Conservation (phyloP, 257 asterid species). For the Mitragyna speciosa region DNA sequence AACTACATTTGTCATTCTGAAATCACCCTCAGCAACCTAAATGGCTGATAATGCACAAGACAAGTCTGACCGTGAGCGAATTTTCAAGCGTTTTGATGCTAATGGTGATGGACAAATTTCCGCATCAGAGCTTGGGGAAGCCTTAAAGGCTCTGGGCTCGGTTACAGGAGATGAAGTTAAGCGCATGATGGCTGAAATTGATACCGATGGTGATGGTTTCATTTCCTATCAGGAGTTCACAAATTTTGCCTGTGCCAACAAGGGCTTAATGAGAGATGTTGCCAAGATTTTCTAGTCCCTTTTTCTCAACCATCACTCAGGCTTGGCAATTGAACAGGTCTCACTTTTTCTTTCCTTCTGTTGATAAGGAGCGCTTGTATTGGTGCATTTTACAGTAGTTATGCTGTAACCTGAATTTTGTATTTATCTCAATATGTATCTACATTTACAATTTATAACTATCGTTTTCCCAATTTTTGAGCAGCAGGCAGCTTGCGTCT, state of each 20-base stretch:
- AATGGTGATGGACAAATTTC: slow-evolving; percentile 91
- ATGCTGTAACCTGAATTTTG: slow-evolving; percentile 2
- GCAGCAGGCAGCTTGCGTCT: slow-evolving; percentile 6
- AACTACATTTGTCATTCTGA: background rate
- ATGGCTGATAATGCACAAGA: slow-evolving; percentile 75
- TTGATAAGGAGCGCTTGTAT: background rate
- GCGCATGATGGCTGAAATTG: slow-evolving; percentile 83
- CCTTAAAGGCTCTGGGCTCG: slow-evolving; percentile 66
- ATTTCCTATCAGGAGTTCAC: slow-evolving; percentile 68
- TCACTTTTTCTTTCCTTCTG: background rate
- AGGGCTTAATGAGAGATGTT: slow-evolving; percentile 71
- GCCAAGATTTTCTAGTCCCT: slow-evolving; percentile 63
- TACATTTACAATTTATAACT: background rate
- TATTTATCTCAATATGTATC: background rate
- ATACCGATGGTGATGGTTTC: slow-evolving; percentile 76
- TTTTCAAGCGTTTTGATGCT: slow-evolving; percentile 75
- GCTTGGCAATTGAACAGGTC: background rate
- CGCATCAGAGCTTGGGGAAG: slow-evolving; percentile 68
- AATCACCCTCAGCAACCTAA: slow-evolving; percentile 12
- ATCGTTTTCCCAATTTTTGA: background rate
- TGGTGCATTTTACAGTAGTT: background rate
- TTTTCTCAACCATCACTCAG: background rate
- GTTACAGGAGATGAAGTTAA: slow-evolving; percentile 63
- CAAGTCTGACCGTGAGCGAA: slow-evolving; percentile 59
- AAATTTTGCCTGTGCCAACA: slow-evolving; percentile 61